phyloP scores from a whole-genome alignment of 1,284 basidiomycete species.

The Coniferiporia weirii region DNA sequence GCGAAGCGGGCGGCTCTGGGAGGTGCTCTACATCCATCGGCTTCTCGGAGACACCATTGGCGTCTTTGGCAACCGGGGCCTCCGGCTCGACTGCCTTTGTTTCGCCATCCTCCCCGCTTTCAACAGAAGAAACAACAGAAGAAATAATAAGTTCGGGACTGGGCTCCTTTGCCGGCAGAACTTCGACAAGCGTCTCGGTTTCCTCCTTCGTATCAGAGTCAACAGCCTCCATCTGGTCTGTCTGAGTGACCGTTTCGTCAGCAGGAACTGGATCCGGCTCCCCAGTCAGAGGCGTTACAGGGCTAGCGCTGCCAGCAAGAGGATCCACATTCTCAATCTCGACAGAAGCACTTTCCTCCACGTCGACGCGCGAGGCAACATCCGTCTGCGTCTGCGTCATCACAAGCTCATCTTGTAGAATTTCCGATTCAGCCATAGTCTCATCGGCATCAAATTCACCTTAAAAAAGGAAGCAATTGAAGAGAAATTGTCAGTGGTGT shows the following conservation, averaged over 20 bases:
- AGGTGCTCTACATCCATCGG: constrained; percentile 40
- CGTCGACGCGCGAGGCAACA: constrained; percentile 14
- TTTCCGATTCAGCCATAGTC: constrained; percentile 11
- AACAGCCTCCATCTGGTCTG: background rate
- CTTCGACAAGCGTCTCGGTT: background rate
- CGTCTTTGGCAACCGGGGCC: constrained; percentile 8
- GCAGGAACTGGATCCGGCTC: background rate
- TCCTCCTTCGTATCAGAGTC: background rate
- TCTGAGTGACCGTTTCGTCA: background rate
- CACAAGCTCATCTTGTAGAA: constrained; percentile 17
- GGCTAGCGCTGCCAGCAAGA: background rate
- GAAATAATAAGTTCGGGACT: constrained; percentile 4
- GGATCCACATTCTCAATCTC: background rate
- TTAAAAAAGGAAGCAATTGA: constrained; percentile 33
- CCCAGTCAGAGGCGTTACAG: background rate
- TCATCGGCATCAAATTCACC: constrained; percentile 38
- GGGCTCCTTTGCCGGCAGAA: background rate
- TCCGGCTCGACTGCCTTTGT: constrained; percentile 15
- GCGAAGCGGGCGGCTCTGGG: constrained; percentile 51
- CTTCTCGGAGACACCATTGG: constrained; percentile 18
- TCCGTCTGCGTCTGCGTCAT: constrained; percentile 17
- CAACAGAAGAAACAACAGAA: constrained; percentile 8
- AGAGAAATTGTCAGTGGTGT: constrained; percentile 49
- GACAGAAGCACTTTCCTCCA: constrained; percentile 16
- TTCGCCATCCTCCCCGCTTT: constrained; percentile 16